Evolutionary conservation across 805 yeast genomes (phyloP).

Genomic region (Cyberlindnera lachancei): DNA sequence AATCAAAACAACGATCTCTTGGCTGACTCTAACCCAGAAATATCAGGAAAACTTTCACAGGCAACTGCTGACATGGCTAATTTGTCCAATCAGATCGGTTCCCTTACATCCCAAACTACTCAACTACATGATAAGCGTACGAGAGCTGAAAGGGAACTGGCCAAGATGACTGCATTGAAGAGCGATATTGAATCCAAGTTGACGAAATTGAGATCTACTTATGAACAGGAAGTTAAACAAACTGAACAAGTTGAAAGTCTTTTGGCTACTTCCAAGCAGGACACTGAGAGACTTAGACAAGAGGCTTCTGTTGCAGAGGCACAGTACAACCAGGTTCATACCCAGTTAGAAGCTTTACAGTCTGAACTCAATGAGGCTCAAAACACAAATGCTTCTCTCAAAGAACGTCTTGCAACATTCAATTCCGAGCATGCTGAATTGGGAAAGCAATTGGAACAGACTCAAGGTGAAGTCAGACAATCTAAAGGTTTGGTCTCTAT

Average conservation of each 20-base stretch:
- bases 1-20: slow-evolving; percentile 38
- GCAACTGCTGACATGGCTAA: slow-evolving; percentile 86
- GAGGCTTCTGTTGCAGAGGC: slow-evolving; percentile 77
- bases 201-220: slow-evolving; percentile 54
- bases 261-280: slow-evolving; percentile 51
- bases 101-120: slow-evolving; percentile 69
- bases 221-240: slow-evolving; percentile 72
- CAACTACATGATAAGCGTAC: slow-evolving; percentile 61
- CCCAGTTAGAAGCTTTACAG: slow-evolving; percentile 55
- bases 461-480: slow-evolving; percentile 49
- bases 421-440: slow-evolving; percentile 61
- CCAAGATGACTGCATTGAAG: slow-evolving; percentile 59
- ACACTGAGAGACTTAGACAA: slow-evolving; percentile 60
- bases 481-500: slow-evolving; percentile 59
- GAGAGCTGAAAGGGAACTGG: slow-evolving; percentile 70
- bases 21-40: slow-evolving; percentile 42
- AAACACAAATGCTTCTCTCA: slow-evolving; percentile 53
- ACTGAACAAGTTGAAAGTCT: slow-evolving; percentile 64
- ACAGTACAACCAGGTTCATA: slow-evolving; percentile 60
- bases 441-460: slow-evolving; percentile 45
- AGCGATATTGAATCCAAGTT: slow-evolving; percentile 69
- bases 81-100: slow-evolving; percentile 74
- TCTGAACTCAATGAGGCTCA: slow-evolving; percentile 58
- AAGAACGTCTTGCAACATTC: slow-evolving; percentile 58
- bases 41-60: slow-evolving; percentile 60